Conservation (phyloP, 371 early-diverging fungal species). For the Quaeritorhiza haematococci region DNA sequence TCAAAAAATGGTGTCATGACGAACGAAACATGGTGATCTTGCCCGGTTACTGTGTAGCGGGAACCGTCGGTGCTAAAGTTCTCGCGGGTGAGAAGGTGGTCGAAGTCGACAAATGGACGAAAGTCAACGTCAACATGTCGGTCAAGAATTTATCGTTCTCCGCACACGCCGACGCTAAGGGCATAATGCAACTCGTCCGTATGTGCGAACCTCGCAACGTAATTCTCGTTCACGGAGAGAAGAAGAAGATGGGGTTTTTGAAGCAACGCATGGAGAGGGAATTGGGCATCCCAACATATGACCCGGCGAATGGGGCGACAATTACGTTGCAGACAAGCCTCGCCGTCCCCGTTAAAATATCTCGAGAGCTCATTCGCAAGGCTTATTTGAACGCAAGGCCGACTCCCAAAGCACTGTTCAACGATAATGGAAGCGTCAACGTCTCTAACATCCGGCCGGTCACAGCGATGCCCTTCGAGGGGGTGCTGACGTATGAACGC, state of each 20-base stretch:
- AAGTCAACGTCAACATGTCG: conserved; percentile 81
- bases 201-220: conserved; percentile 92
- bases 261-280: conserved; percentile 69
- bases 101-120: conserved; percentile 70
- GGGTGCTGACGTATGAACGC: too few relatives aligned
- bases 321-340: conserved; percentile 22
- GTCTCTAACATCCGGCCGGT: too few relatives aligned
- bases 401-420: too few relatives aligned
- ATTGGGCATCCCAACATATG: conserved; percentile 76
- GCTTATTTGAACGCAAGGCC: too few relatives aligned
- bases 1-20: conserved; percentile 97
- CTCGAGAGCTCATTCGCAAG: too few relatives aligned
- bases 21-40: conserved; percentile 93
- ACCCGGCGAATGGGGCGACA: conserved; percentile 84
- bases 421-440: too few relatives aligned
- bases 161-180: conserved; percentile 98
- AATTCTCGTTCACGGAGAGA: conserved; percentile 98
- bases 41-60: conserved; percentile 99
- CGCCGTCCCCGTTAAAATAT: too few relatives aligned
- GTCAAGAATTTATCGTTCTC: conserved; percentile 96
- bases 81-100: conserved; percentile 82
- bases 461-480: too few relatives aligned
- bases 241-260: conserved; percentile 81
- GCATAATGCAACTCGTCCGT: conserved; percentile 94
- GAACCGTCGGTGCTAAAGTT: conserved; percentile 96